Evolutionary conservation across 2,329 filamentous ascomycete genomes (phyloP).

Genomic region (Fusarium brachygibbosum): DNA sequence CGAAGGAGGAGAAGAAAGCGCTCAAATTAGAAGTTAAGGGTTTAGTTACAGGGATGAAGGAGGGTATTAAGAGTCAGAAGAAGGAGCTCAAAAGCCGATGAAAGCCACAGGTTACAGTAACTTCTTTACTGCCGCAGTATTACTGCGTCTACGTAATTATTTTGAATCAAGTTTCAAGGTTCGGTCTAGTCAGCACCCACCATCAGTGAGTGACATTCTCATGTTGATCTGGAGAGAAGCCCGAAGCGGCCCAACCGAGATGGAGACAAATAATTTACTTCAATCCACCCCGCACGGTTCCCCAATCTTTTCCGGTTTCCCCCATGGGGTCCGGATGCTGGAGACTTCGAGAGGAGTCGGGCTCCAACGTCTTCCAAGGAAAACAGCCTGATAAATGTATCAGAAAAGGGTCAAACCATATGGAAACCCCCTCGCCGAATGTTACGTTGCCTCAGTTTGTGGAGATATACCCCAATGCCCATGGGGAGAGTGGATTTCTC

Average conservation of each 20-base stretch:
- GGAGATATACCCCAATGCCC: constrained; percentile 15
- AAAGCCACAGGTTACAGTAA: background rate
- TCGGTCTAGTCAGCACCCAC: background rate
- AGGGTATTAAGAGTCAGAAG: constrained; percentile 12
- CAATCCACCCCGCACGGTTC: constrained; percentile 21
- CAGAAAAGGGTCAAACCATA: background rate
- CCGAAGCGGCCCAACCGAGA: constrained; percentile 9
- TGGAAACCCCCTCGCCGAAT: background rate
- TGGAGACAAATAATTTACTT: constrained; percentile 9
- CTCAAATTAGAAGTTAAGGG: constrained; percentile 35
- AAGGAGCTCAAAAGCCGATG: constrained; percentile 6
- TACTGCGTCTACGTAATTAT: background rate
- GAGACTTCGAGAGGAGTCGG: background rate
- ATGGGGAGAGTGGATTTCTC: constrained; percentile 19
- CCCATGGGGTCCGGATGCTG: constrained; percentile 11
- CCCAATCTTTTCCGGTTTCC: constrained; percentile 1
- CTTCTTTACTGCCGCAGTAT: background rate
- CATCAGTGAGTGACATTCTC: background rate
- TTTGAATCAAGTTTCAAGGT: background rate
- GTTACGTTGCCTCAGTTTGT: constrained; percentile 11
- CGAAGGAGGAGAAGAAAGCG: constrained; percentile 35
- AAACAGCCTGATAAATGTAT: background rate
- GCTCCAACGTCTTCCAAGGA: background rate
- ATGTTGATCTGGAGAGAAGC: constrained; percentile 10
- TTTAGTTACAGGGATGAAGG: constrained; percentile 24